Percentiles rank a stretch among this genome's conserved stretches.
Conservation (phyloP, 495 filamentous ascomycete genomes). For the Penicillium tannophilum region DNA sequence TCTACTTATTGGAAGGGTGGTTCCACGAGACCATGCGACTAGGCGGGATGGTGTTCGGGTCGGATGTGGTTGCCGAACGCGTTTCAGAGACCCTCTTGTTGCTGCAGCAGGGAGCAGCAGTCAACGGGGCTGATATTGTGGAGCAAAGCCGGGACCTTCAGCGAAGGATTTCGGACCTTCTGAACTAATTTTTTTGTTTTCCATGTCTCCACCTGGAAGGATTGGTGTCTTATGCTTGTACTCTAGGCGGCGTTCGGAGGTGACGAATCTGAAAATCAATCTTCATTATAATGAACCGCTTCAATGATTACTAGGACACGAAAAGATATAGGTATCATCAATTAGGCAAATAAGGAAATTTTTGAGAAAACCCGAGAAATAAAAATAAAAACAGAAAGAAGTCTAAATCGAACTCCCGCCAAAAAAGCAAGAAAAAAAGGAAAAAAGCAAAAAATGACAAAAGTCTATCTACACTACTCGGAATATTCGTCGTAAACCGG, state of each 20-base stretch:
- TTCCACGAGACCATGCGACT: conserved; percentile 59
- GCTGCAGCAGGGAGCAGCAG: conserved; percentile 38
- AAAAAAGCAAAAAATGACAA: neutral
- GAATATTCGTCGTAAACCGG: conserved; percentile 48
- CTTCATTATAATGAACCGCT: neutral
- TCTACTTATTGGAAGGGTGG: conserved; percentile 65
- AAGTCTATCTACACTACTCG: conserved; percentile 24
- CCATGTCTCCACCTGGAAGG: neutral
- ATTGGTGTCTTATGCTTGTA: conserved; percentile 3
- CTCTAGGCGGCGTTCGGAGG: conserved; percentile 3
- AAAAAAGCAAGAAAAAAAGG: neutral
- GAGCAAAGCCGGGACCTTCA: conserved; percentile 41
- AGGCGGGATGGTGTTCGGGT: conserved; percentile 55
- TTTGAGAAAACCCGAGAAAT: neutral
- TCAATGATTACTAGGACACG: neutral
- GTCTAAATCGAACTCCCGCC: neutral
- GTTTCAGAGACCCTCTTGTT: conserved; percentile 49
- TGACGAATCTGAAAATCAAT: neutral
- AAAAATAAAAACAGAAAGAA: neutral
- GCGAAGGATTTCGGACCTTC: conserved; percentile 44
- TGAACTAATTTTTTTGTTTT: conserved; percentile 33
- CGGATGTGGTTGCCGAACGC: conserved; percentile 50
- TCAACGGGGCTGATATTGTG: conserved; percentile 10
- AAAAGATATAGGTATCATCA: conserved; percentile 1
- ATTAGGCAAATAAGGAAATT: conserved; percentile 1